A percentile compares a stretch with the other conserved stretches of the same genome.
Evolutionary conservation across 2,329 filamentous ascomycete species (phyloP).

Genomic region (Aureobasidium vineae): DNA sequence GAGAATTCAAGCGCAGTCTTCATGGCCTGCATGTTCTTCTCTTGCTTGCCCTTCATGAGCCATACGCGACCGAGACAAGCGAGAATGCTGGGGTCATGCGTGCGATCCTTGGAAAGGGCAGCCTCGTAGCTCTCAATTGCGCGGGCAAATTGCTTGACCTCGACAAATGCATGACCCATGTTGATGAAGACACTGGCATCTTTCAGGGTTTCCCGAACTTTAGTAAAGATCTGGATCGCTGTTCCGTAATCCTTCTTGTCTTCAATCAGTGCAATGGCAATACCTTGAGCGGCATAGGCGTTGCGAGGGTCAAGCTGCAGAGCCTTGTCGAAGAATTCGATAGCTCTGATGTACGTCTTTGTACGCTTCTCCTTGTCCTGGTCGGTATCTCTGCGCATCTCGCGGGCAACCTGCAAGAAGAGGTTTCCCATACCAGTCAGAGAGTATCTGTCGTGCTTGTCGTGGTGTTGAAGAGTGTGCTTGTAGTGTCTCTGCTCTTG

Average conservation of each 20-base stretch:
- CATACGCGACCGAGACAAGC: conserved; percentile 86
- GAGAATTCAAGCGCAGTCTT: conserved; percentile 65
- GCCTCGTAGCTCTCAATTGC: conserved; percentile 93
- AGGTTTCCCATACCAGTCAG: conserved; percentile 97
- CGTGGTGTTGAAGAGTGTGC: conserved; percentile 87
- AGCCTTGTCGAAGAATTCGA: conserved; percentile 98
- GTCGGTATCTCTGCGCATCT: conserved; percentile 90
- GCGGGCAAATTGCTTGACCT: conserved; percentile 84
- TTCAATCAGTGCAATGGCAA: conserved; percentile 90
- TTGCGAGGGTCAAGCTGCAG: conserved; percentile 93
- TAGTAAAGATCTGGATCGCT: conserved; percentile 83
- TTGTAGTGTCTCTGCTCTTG: conserved; percentile 93
- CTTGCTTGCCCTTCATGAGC: conserved; percentile 73
- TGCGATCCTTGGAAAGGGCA: conserved; percentile 74
- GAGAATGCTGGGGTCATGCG: conserved; percentile 74
- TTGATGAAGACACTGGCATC: conserved; percentile 90
- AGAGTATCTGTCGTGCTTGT: conserved; percentile 98
- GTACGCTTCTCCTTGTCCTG: conserved; percentile 87
- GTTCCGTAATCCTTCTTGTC: conserved; percentile 85
- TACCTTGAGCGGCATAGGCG: conserved; percentile 91
- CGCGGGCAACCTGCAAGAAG: conserved; percentile 80
- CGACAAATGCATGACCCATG: conserved; percentile 86
- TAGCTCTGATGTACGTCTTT: conserved; percentile 82
- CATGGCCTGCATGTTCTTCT: conserved; percentile 61
- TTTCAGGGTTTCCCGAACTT: conserved; percentile 84